phyloP scores from a whole-genome alignment of 2,329 filamentous ascomycete species.

The Colletotrichum navitas region DNA sequence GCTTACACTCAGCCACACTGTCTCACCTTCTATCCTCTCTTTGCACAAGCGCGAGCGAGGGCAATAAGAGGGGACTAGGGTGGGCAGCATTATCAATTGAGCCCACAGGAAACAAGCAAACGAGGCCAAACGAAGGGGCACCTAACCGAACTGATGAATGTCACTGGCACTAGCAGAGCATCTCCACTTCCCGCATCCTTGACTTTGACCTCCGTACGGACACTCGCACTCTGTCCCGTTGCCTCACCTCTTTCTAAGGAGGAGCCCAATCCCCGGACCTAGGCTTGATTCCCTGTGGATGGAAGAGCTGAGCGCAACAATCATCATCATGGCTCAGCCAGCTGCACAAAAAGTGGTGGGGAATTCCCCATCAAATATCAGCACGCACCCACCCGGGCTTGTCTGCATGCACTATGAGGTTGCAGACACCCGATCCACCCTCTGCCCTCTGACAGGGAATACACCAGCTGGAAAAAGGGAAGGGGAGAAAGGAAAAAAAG shows the following conservation, averaged over 20 bases:
- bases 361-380: slow-evolving; percentile 3
- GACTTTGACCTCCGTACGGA: background rate
- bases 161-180: slow-evolving; percentile 22
- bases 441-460: background rate
- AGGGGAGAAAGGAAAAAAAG: background rate
- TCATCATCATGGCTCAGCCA: background rate
- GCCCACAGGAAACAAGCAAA: background rate
- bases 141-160: background rate
- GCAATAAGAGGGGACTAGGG: background rate
- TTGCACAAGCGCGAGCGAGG: background rate
- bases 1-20: background rate
- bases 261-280: background rate
- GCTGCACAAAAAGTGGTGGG: background rate
- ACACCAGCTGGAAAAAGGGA: background rate
- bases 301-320: background rate
- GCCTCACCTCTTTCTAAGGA: background rate
- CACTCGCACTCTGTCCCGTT: background rate
- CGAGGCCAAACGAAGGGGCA: background rate
- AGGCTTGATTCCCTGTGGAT: background rate
- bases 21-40: background rate
- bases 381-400: background rate
- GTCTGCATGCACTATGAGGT: slow-evolving; percentile 17
- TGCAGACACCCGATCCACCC: slow-evolving; percentile 1
- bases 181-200: slow-evolving; percentile 1
- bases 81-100: background rate